Percentiles rank a stretch among this genome's conserved stretches.
phyloP scores from a whole-genome alignment of 2,329 filamentous ascomycete genomes.

The Simplicillium aogashimaense region DNA sequence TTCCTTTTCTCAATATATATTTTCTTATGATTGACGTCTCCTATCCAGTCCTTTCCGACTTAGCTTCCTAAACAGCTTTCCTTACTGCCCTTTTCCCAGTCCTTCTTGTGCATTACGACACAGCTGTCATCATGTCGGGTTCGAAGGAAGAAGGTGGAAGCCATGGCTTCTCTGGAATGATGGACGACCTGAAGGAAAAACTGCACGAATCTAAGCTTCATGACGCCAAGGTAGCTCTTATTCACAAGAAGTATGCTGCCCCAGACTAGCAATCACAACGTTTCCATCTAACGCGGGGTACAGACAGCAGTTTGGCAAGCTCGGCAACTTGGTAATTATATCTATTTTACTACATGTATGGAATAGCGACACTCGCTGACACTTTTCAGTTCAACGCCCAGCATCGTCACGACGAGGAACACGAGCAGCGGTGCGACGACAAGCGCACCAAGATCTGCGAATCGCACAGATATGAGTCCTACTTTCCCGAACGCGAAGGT shows the following conservation, averaged over 20 bases:
- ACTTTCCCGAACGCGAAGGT: conserved; percentile 74
- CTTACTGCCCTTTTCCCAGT: background rate
- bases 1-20: background rate
- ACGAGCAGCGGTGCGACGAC: conserved; percentile 73
- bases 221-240: conserved; percentile 45
- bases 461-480: conserved; percentile 77
- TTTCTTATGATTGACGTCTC: background rate
- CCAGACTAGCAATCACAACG: background rate
- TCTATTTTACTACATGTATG: background rate
- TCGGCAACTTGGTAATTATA: conserved; percentile 45
- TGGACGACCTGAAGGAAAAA: conserved; percentile 45
- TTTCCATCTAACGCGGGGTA: background rate
- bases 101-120: background rate
- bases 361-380: conserved; percentile 2
- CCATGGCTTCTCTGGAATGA: conserved; percentile 20
- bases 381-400: conserved; percentile 60
- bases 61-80: background rate
- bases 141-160: conserved; percentile 13
- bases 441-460: conserved; percentile 67
- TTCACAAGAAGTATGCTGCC: conserved; percentile 45
- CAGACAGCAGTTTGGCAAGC: conserved; percentile 49
- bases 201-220: conserved; percentile 42
- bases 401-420: conserved; percentile 88
- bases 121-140: conserved; percentile 16
- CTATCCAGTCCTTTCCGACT: background rate